Evolutionary conservation across 768 basidiomycete genomes (phyloP).

Genomic region (Imleria badia): DNA sequence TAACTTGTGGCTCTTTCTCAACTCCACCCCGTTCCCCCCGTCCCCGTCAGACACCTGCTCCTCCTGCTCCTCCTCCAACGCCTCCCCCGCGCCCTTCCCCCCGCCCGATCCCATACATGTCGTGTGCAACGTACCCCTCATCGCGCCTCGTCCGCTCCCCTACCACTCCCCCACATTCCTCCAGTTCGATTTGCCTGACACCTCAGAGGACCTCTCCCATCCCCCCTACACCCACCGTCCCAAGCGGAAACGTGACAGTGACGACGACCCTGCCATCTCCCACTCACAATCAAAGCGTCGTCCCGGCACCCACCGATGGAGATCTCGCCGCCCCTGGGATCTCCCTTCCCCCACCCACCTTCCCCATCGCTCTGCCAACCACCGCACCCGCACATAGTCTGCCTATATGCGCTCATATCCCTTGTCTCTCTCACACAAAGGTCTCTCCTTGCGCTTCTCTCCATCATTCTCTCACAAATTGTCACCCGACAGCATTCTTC

Average conservation of each 20-base stretch:
- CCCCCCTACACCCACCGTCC: conserved; percentile 61
- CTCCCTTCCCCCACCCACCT: neutral
- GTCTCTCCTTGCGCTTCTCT: neutral
- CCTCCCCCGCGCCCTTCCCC: too few relatives aligned
- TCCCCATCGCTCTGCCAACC: conserved; percentile 19
- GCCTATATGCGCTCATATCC: conserved; percentile 3
- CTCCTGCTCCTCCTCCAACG: conserved; percentile 21
- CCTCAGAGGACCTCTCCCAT: conserved; percentile 68
- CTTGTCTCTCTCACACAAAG: conserved; percentile 3
- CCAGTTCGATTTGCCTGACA: conserved; percentile 64
- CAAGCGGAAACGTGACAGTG: conserved; percentile 52
- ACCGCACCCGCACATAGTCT: conserved; percentile 15
- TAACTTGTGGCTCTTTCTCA: conserved; percentile 7
- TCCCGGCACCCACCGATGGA: conserved; percentile 13
- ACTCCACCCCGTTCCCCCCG: conserved; percentile 23
- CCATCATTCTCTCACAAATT: conserved; percentile 16
- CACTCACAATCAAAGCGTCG: conserved; percentile 27
- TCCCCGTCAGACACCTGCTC: conserved; percentile 42
- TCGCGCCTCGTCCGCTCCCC: conserved; percentile 67
- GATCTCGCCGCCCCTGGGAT: conserved; percentile 19
- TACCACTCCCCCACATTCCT: conserved; percentile 70
- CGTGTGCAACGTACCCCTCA: conserved; percentile 65
- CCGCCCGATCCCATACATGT: conserved; percentile 40
- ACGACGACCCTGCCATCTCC: conserved; percentile 17
- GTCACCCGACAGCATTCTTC: conserved; percentile 9